Percentiles rank a stretch among this genome's conserved stretches.
phyloP scores from a whole-genome alignment of 2,329 filamentous ascomycete species.

The Cercospora sojina region DNA sequence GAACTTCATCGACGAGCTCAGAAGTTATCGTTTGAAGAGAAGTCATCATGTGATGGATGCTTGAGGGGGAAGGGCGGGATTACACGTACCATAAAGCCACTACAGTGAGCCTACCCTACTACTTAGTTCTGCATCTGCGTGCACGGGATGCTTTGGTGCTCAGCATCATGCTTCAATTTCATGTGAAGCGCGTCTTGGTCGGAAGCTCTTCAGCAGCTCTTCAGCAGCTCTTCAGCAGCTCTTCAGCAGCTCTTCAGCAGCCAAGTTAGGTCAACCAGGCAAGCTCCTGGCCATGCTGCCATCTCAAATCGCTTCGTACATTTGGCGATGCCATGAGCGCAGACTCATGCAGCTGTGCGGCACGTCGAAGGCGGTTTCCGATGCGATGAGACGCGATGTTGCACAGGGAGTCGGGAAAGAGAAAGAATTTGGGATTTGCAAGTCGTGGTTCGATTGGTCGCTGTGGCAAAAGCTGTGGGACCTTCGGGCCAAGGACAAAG shows the following conservation, averaged over 20 bases:
- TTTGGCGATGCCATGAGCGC: no score
- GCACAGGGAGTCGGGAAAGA: neutral
- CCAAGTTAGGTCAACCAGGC: neutral
- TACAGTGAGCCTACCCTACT: neutral
- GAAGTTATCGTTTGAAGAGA: constrained; percentile 41
- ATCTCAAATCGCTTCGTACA: neutral
- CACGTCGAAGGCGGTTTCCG: neutral
- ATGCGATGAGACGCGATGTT: neutral
- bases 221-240: neutral
- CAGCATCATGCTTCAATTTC: neutral
- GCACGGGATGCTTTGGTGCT: neutral
- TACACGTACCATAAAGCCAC: neutral
- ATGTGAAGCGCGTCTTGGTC: neutral
- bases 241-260: neutral
- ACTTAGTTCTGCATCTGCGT: neutral
- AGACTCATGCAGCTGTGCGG: neutral
- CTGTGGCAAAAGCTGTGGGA: neutral
- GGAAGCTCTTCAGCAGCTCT: neutral
- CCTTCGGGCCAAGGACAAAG: constrained; percentile 4
- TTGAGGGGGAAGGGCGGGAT: neutral
- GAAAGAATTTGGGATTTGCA: constrained; percentile 8
- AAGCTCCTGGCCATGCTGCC: neutral
- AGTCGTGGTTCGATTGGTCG: neutral
- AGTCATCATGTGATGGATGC: constrained; percentile 30
- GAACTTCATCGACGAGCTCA: constrained; percentile 38